Base-by-base conservation (phyloP, 768 basidiomycete genomes). In the Panus rudis region DNA sequence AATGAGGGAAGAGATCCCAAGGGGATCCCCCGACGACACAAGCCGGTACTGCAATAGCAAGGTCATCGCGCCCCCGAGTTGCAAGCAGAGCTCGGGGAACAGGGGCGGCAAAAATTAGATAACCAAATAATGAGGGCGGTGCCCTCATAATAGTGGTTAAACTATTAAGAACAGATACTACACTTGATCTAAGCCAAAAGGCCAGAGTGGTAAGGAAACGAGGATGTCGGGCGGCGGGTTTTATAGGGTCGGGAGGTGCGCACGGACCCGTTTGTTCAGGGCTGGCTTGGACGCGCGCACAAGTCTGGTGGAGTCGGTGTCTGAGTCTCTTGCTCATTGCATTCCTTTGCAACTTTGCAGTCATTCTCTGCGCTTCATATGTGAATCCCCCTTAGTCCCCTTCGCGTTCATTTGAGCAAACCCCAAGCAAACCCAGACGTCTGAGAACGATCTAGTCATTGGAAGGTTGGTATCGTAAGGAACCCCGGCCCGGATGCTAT, bases 171-270 rank as follows among this genome's bases (percentile, higher is more conserved):
- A 78, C 76, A 78, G 77, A 78, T 79, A 78, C 78, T 79, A 78
- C 78, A 78, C 78, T 78, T 79, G 77, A 78, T 79, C 77, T 78
- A 77, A 78, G 76, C 77, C 76, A 77, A 75, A 72, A 75, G 74
- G 75, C 75, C 73, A 69, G 68, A 69, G 68, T 69, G 68, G 68
- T 69, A 57, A 62, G 56, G 58, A 57, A 10, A 10, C 16, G 10
- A 30, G 16, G 28, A 10, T 10, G 10, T 10, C 28, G 28, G 16
- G 28, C 10, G 28, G 28, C 10, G 28, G 28, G 10, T 30, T 30
- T 10, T 30, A 30, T 30, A 30, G 28, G 28, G 28, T 10, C 28
- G 28, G 16, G 16, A 16, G 10, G 28, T 30, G 28, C 28, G 28
- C 28, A 30, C 28, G 28, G 28, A 30, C 28, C 28, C n/a, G n/a